Base-by-base conservation (phyloP, 768 basidiomycete species). In the Fomitopsis pulvina region DNA sequence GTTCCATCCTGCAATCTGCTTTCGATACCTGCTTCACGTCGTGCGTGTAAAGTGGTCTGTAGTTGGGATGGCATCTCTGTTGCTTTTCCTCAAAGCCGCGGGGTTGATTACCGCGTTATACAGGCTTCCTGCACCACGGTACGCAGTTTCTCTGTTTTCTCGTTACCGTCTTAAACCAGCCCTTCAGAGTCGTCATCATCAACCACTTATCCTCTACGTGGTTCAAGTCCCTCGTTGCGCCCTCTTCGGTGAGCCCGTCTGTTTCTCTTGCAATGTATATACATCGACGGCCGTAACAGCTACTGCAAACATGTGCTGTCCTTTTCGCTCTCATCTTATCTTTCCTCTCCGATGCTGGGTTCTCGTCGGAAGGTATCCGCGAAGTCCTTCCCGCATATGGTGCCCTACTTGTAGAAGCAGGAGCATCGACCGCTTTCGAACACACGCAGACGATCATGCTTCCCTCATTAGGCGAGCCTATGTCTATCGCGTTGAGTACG, bases 151-250 rank as follows among this genome's bases (percentile, higher is more conserved):
- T 24, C 18, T 26, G 1, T 14, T 43, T 45, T 22, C 37, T 14
- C 4, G 1, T 12, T 32, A 6, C n/a, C n/a, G 30, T 34, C 1
- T 34, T 5, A 9, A 38, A n/a, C 30, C 29, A 5, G 20, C 18
- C 6, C 9, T 14, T 2, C 50, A 91, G 88, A 45, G 82, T 86
- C 27, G 71, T 86, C 38, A 57, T 89, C 28, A 80, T 90, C 57
- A 68, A 79, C 20, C 83, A 87, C 59, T 85, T 85, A 63, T 81
- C 86, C 5, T 69, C 77, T 21, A 68, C 83, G 38, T 88, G 85
- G 84, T 69, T 83, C 42, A 73, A 75, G 47, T 69, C 78, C 4
- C 61, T 85, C 48, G 58, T 79, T 34, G 73, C 60, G 49, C 68
- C 75, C 42, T 66, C 73, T 41, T 74, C 73, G 44, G 81, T 80